Evolutionary conservation across 495 filamentous ascomycete species (phyloP).

Genomic region (Hypoxylon trugodes): DNA sequence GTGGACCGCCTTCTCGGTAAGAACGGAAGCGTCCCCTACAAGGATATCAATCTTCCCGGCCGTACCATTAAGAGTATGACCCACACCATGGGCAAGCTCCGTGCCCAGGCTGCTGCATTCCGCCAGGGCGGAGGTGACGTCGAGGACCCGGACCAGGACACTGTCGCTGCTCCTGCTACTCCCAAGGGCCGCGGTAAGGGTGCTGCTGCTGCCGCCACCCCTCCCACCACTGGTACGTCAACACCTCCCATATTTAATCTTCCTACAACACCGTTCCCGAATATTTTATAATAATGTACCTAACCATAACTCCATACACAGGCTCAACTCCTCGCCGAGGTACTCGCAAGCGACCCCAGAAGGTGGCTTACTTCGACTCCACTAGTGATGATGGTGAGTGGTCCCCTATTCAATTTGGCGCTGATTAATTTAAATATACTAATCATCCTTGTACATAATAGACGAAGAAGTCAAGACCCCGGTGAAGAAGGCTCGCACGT

Average conservation of each 20-base stretch:
- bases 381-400: conserved; percentile 9
- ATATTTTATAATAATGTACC: no score
- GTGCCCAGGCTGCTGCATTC: conserved; percentile 21
- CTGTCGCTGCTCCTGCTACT: no score
- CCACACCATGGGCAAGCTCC: conserved; percentile 23
- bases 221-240: neutral
- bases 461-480: neutral
- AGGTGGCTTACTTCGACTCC: neutral
- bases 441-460: neutral
- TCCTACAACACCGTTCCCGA: no score
- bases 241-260: no score
- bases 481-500: neutral
- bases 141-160: neutral
- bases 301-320: conserved; percentile 4
- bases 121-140: neutral
- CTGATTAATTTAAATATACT: neutral
- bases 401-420: neutral
- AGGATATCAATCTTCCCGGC: conserved; percentile 25
- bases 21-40: conserved; percentile 10
- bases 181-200: neutral
- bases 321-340: neutral
- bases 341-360: neutral
- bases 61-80: conserved; percentile 39
- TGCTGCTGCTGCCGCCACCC: neutral
- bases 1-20: conserved; percentile 22